Conservation (phyloP, 768 basidiomycete genomes). For the Mycena epipterygia region DNA sequence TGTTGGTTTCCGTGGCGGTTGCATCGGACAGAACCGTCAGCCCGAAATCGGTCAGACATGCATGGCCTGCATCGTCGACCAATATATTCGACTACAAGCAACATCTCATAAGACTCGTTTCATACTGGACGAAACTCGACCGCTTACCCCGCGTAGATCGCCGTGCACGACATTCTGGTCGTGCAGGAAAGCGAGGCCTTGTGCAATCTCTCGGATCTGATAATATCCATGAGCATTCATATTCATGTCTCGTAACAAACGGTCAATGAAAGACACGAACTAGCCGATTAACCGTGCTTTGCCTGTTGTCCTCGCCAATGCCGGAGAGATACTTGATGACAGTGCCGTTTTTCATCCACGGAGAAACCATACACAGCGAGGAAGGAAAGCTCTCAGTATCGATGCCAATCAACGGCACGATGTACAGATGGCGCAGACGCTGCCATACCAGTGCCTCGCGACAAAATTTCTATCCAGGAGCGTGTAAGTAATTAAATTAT, state of each 20-base stretch:
- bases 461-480: slow-evolving; percentile 35
- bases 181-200: slow-evolving; percentile 34
- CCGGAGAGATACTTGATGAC: slow-evolving; percentile 37
- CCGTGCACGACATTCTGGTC: slow-evolving; percentile 35
- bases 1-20: slow-evolving; percentile 5
- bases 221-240: neutral
- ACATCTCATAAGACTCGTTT: neutral
- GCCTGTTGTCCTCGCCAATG: slow-evolving; percentile 8
- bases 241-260: too few relatives aligned
- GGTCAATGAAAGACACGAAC: slow-evolving; percentile 1
- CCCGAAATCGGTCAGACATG: slow-evolving; percentile 36
- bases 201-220: slow-evolving; percentile 36
- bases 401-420: slow-evolving; percentile 15
- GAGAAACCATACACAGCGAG: slow-evolving; percentile 39
- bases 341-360: slow-evolving; percentile 43
- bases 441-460: slow-evolving; percentile 40
- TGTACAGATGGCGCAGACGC: slow-evolving; percentile 26
- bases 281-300: slow-evolving; percentile 17
- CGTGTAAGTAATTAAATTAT: neutral
- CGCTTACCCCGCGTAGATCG: slow-evolving; percentile 31
- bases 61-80: slow-evolving; percentile 22
- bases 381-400: slow-evolving; percentile 30
- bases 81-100: slow-evolving; percentile 39
- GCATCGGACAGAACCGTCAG: slow-evolving; percentile 32
- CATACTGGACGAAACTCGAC: neutral